Conservation (phyloP, 495 filamentous ascomycete species). For the Penicillium taxi region DNA sequence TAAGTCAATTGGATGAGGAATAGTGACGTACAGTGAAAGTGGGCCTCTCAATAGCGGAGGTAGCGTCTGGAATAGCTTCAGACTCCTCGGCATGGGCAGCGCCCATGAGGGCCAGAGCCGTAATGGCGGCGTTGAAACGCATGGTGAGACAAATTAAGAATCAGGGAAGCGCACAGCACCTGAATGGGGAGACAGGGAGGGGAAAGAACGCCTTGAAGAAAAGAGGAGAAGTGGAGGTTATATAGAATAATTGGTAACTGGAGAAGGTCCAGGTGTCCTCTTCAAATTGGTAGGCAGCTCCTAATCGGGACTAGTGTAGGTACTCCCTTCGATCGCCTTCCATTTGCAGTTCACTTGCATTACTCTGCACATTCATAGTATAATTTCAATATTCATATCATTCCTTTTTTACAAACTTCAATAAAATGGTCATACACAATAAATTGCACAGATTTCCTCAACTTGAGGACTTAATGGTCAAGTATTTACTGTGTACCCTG, state of each 20-base stretch:
- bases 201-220: slow-evolving; percentile 12
- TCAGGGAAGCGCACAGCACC: slow-evolving; percentile 14
- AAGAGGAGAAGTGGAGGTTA: slow-evolving; percentile 29
- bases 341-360: too few species aligned
- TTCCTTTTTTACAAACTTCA: too few species aligned
- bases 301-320: slow-evolving; percentile 29
- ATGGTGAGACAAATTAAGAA: slow-evolving; percentile 44
- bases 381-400: too few species aligned
- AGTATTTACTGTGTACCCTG: too few species aligned
- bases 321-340: background rate
- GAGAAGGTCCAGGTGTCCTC: slow-evolving; percentile 42
- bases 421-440: too few species aligned
- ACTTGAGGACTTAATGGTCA: too few species aligned
- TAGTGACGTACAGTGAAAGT: slow-evolving; percentile 73
- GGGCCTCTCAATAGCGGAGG: slow-evolving; percentile 58
- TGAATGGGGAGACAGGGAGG: slow-evolving; percentile 16
- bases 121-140: slow-evolving; percentile 66
- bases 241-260: slow-evolving; percentile 20
- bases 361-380: too few species aligned
- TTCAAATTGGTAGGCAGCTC: slow-evolving; percentile 21
- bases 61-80: slow-evolving; percentile 49
- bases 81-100: slow-evolving; percentile 64
- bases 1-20: slow-evolving; percentile 3
- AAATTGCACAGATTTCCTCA: too few species aligned
- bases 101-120: slow-evolving; percentile 60